Percentiles rank a stretch among this genome's conserved stretches.
Evolutionary conservation across 192 early-diverging fungal genomes (phyloP).

Genomic region (Hyaloraphidium curvatum): DNA sequence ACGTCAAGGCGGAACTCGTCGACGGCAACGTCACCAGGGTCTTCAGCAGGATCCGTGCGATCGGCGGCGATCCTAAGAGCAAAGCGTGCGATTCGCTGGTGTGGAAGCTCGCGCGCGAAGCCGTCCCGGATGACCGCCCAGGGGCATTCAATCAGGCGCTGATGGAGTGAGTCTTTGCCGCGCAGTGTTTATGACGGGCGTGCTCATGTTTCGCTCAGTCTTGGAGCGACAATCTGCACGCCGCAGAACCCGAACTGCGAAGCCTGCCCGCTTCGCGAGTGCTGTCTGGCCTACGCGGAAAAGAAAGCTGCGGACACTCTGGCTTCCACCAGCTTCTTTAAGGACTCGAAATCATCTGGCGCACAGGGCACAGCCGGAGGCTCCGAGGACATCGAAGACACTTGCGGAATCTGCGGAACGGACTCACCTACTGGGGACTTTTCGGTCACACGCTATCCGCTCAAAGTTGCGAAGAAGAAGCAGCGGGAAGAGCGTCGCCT

Average conservation of each 20-base stretch:
- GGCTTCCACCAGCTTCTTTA: neutral
- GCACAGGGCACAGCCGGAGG: neutral
- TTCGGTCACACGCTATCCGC: slow-evolving; percentile 8
- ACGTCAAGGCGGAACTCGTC: slow-evolving; percentile 35
- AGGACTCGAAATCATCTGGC: slow-evolving; percentile 4
- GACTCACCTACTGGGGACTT: slow-evolving; percentile 17
- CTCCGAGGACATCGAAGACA: neutral
- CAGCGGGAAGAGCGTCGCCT: slow-evolving; percentile 4
- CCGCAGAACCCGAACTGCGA: slow-evolving; percentile 41
- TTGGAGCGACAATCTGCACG: slow-evolving; percentile 52
- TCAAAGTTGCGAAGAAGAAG: slow-evolving; percentile 32
- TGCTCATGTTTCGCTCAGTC: too few species aligned
- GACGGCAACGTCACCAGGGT: slow-evolving; percentile 67
- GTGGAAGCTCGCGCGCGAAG: slow-evolving; percentile 35
- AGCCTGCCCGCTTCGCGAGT: slow-evolving; percentile 32
- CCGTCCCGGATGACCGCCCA: slow-evolving; percentile 32
- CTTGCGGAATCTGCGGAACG: slow-evolving; percentile 17
- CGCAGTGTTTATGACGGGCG: too few species aligned
- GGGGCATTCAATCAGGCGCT: slow-evolving; percentile 62
- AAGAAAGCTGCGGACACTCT: slow-evolving; percentile 7
- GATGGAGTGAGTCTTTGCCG: too few species aligned
- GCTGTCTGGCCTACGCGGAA: slow-evolving; percentile 40
- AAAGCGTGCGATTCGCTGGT: slow-evolving; percentile 30
- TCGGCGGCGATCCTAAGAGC: slow-evolving; percentile 43
- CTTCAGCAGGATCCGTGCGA: slow-evolving; percentile 33